Base-by-base conservation (phyloP, 164 flowering plant species). In the Santalum album region DNA sequence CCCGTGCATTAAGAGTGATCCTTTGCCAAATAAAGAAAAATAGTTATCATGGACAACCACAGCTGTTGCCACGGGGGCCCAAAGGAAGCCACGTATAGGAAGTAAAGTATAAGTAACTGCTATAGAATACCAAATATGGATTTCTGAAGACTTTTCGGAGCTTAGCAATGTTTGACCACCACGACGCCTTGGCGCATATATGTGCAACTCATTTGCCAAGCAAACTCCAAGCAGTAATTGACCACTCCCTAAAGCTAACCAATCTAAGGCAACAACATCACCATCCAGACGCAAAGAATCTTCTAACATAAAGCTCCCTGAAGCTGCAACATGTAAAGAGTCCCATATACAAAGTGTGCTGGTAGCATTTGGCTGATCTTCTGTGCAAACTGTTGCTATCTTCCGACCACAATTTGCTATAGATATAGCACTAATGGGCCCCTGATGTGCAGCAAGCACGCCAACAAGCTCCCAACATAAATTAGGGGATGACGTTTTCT, bases 391-490 rank as follows among this genome's bases (percentile, higher is more conserved):
- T 5, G 92, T 79, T 34, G 99, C 99, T 58, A 94, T 74, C 80
- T 85, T 87, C 58, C 68, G 64, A 53, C 95, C 90, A 69, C 75
- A 72, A 51, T 68, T 69, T 55, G 83, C 71, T 57, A 82, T 63
- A 61, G 81, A 70, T 56, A 87, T 57, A 29, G 71, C 55, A 53
- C 46, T 65, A 38, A 90, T 59, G 27, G 97, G 84, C 16, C 81
- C 81, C 45, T 69, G 69, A 69, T 75, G 77, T 12, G 80, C 69
- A 46, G 55, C 45, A 65, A 80, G 61, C 57, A 65, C 64, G 29
- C 99, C 97, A 25, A 86, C 92, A 65, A 85, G 86, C 62, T 82
- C 83, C 96, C 91, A 94, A 14, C 61, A 69, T 25, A 60, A 22
- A 54, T 45, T 40, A 52, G 71, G 55, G 44, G 53, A 51, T 59